Conservation (phyloP, 345 rosid genomes). For the Trapa bicornis region DNA sequence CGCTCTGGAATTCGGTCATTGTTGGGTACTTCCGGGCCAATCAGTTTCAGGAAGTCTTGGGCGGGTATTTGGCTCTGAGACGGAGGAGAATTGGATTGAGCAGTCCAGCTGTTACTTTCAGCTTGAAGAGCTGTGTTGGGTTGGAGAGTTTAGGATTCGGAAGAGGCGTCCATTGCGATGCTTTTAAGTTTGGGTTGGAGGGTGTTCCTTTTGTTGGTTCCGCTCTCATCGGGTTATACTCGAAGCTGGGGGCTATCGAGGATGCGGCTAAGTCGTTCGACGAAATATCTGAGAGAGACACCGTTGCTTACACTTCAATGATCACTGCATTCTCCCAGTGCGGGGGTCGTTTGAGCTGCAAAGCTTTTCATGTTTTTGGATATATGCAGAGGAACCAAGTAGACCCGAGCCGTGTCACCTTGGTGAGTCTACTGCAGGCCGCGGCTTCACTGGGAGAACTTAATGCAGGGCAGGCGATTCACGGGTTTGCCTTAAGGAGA, state of each 20-base stretch:
- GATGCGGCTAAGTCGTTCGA: not conserved
- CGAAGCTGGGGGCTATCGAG: not conserved
- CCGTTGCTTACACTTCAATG: not conserved
- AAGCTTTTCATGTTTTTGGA: not conserved
- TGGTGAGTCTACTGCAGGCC: not conserved
- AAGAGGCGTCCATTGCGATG: not conserved
- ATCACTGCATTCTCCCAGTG: not conserved
- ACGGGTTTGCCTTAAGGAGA: constrained; percentile 26
- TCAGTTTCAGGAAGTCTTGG: not conserved
- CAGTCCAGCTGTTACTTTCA: not conserved
- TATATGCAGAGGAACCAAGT: not conserved
- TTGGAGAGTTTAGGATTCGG: not conserved
- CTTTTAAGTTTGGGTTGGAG: not conserved
- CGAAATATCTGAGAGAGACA: not conserved
- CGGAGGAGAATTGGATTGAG: not conserved
- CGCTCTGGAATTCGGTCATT: too few species aligned
- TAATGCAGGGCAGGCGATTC: constrained; percentile 16
- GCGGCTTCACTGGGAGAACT: not conserved
- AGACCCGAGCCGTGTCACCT: not conserved
- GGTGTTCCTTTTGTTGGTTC: not conserved
- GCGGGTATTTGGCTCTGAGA: not conserved
- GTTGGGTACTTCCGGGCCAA: not conserved
- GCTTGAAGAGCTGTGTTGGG: not conserved
- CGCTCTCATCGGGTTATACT: not conserved
- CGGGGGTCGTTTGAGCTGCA: not conserved